phyloP scores from a whole-genome alignment of 2,329 filamentous ascomycete species.

The Pyrenophora seminiperda region DNA sequence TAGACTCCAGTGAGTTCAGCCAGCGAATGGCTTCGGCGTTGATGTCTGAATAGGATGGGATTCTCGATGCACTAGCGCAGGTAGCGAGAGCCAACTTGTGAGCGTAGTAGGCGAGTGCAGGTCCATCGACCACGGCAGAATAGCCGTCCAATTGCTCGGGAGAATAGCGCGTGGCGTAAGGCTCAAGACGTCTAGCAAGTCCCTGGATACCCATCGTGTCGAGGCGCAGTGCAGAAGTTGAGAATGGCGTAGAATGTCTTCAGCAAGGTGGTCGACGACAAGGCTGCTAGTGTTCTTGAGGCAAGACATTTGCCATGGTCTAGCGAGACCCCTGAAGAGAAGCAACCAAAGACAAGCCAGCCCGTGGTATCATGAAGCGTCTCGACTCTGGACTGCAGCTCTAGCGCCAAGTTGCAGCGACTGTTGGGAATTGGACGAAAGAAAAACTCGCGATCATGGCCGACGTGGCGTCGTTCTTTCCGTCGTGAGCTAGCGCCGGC shows the following conservation, averaged over 20 bases:
- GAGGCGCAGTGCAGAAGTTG: not conserved
- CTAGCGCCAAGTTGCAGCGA: constrained; percentile 4
- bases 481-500: constrained; percentile 29
- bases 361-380: not conserved
- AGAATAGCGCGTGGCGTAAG: constrained; percentile 36
- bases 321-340: not conserved
- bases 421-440: constrained; percentile 18
- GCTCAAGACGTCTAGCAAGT: constrained; percentile 38
- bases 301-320: not conserved
- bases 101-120: constrained; percentile 76
- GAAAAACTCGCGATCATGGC: constrained; percentile 13
- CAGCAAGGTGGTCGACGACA: not conserved
- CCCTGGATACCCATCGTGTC: constrained; percentile 43
- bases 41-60: constrained; percentile 64
- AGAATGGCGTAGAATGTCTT: not conserved
- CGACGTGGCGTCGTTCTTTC: constrained; percentile 16
- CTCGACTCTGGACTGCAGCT: constrained; percentile 3
- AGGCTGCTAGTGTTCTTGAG: not conserved
- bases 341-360: constrained; percentile 1
- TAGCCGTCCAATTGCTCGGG: constrained; percentile 31
- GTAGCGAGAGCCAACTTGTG: constrained; percentile 55
- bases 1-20: constrained; percentile 63
- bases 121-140: constrained; percentile 70
- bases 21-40: constrained; percentile 61
- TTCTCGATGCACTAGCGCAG: constrained; percentile 30